These are phyloP conservation scores for Scutellaria galericulata DNA, from an alignment of 257 asterid species.

Conservation along the genomic window DNA sequence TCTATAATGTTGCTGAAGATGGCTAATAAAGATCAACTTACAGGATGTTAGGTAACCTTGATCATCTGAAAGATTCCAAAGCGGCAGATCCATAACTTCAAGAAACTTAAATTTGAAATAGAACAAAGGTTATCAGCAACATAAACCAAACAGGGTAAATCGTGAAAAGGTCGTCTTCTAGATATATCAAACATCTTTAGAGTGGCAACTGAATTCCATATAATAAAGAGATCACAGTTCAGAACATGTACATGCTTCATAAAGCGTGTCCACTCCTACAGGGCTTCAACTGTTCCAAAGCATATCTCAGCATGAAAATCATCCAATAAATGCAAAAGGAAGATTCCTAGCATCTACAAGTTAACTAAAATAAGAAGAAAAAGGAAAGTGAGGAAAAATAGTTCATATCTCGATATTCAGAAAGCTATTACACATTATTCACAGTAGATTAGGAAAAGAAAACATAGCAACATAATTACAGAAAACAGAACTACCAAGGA, in stretches of 20 bases:
- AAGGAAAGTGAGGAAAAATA: slow-evolving; percentile 17
- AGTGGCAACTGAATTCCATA: not conserved
- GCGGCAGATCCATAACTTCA: slow-evolving; percentile 52
- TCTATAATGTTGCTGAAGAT: slow-evolving; percentile 6
- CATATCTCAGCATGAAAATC: not conserved
- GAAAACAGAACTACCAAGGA: not conserved
- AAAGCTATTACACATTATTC: not conserved
- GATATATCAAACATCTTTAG: no score
- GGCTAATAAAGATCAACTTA: slow-evolving; percentile 29
- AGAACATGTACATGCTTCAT: not conserved
- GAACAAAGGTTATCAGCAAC: slow-evolving; percentile 24
- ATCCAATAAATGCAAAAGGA: not conserved
- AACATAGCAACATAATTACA: not conserved
- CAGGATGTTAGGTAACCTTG: slow-evolving; percentile 36
- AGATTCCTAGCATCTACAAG: not conserved
- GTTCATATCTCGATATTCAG: not conserved
- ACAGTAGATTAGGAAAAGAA: no score
- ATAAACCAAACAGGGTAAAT: not conserved
- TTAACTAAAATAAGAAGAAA: not conserved
- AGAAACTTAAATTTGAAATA: slow-evolving; percentile 33
- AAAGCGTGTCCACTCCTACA: not conserved
- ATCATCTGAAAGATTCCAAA: slow-evolving; percentile 48
- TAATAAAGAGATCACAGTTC: not conserved
- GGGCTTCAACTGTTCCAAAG: no score
- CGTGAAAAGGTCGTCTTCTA: not conserved